Evolutionary conservation across 2,329 filamentous ascomycete species (phyloP).

Genomic region (Neonectria hederae): DNA sequence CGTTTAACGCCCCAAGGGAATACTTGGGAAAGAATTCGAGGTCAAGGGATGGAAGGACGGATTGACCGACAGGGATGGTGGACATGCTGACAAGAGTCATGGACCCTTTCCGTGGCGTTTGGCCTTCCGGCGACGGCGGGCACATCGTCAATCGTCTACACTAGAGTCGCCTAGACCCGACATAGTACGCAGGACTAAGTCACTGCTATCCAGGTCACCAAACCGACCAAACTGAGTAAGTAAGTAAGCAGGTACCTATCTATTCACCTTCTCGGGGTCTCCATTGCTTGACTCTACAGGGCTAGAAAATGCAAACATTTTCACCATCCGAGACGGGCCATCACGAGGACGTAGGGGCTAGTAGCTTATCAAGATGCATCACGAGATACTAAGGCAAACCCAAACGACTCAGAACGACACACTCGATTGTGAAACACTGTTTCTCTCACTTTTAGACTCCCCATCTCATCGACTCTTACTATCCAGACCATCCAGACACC

Average conservation of each 20-base stretch:
- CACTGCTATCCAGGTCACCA: too few relatives aligned
- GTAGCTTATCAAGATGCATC: too few relatives aligned
- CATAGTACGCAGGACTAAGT: too few relatives aligned
- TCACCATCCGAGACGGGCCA: too few relatives aligned
- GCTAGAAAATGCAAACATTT: neutral
- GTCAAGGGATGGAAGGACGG: too few relatives aligned
- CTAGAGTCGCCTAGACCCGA: neutral
- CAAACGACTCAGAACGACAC: neutral
- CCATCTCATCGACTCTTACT: neutral
- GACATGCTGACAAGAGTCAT: slow-evolving; percentile 1
- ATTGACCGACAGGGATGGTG: too few relatives aligned
- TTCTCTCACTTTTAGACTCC: neutral
- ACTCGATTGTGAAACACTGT: neutral
- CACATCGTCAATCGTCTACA: neutral
- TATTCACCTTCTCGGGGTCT: too few relatives aligned
- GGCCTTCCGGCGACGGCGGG: neutral
- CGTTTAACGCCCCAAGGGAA: too few relatives aligned
- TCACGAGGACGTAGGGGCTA: too few relatives aligned
- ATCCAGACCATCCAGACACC: neutral
- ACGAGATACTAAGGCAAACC: neutral
- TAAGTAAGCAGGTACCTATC: too few relatives aligned
- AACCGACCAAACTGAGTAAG: too few relatives aligned
- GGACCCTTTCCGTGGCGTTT: neutral
- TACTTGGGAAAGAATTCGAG: too few relatives aligned
- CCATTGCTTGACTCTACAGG: neutral